Base-by-base conservation (phyloP, 805 yeast genomes). In the Danielia oregonensis region DNA sequence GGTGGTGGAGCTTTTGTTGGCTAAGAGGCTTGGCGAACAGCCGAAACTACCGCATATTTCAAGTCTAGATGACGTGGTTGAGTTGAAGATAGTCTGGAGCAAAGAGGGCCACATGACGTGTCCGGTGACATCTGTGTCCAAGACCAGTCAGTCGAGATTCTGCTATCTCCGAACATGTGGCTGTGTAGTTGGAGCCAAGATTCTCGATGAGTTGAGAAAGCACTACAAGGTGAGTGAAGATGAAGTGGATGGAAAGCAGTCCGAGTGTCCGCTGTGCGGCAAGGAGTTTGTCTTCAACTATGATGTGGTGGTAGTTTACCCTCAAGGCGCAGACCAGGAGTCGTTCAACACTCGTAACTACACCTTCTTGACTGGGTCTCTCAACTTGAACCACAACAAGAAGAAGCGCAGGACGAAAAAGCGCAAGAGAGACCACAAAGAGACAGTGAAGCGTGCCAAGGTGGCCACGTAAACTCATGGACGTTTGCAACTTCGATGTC, bases 1-100 rank as follows among this genome's bases (percentile, higher is more conserved):
- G 18, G 53, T 84, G 0, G 49, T 87, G 5, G 81, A 81, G 46
- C 66, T 70, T 51, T 51, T 87, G 4, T 43, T 83, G 2, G 59
- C 63, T 9, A 53, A 54, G 24, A 61, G 58, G 16, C 48, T 48
- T 17, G 29, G 25, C 10, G 25, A 23, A 12, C 27, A 7, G 3
- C 16, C 11, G 3, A 19, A 6, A 19, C 22, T 19, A 7, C 32
- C 26, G 17, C 10, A 10, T 18, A 15, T 10, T 6, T 11, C 3
- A 4, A 5, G 32, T 4, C 38, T 44, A n/a, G 41, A 35, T 12
- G 51, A 47, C 24, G 2, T 47, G 13, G 33, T 35, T 14, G 46
- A 45, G 9, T 23, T 47, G 26, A 18, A 27, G n/a, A 30, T 43
- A 24, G 19, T 36, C 22, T 44, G 46, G 44, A 29, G 34, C 12